A percentile compares a stretch with the other conserved stretches of the same genome.
phyloP scores from a whole-genome alignment of 2,329 filamentous ascomycete genomes.

The Fusarium poae region DNA sequence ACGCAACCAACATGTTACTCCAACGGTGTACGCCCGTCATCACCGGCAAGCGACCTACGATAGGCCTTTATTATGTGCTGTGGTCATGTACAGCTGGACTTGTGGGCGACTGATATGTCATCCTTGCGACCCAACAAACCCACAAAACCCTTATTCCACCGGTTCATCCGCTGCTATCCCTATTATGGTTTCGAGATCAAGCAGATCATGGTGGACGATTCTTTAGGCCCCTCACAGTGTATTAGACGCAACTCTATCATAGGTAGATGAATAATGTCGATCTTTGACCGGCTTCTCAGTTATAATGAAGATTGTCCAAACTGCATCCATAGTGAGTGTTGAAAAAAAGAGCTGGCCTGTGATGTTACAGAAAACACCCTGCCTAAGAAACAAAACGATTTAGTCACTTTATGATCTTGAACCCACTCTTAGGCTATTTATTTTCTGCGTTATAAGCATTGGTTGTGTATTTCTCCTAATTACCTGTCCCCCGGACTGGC shows the following conservation, averaged over 20 bases:
- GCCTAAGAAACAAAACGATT: too few species aligned
- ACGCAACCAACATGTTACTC: neutral
- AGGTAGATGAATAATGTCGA: conserved; percentile 23
- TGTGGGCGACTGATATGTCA: neutral
- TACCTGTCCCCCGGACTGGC: neutral
- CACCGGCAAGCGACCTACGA: neutral
- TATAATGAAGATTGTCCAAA: conserved; percentile 32
- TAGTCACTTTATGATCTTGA: too few species aligned
- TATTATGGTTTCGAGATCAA: conserved; percentile 10
- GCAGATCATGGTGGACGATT: conserved; percentile 10
- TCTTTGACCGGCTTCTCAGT: conserved; percentile 15
- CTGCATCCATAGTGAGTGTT: conserved; percentile 17
- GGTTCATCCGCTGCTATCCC: conserved; percentile 20
- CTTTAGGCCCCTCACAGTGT: conserved; percentile 36
- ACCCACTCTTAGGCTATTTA: too few species aligned
- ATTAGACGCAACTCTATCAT: conserved; percentile 14
- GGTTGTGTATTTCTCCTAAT: too few species aligned
- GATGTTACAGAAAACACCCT: neutral
- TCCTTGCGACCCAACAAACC: neutral
- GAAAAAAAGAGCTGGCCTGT: neutral
- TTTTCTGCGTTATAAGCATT: too few species aligned
- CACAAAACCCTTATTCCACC: neutral
- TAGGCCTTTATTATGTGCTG: neutral
- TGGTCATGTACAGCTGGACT: conserved; percentile 4
- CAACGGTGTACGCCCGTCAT: neutral